Evolutionary conservation across 2,329 filamentous ascomycete species (phyloP), one percentile per base, ranked within the genome.

Genomic region (Raffaelea arxii): DNA sequence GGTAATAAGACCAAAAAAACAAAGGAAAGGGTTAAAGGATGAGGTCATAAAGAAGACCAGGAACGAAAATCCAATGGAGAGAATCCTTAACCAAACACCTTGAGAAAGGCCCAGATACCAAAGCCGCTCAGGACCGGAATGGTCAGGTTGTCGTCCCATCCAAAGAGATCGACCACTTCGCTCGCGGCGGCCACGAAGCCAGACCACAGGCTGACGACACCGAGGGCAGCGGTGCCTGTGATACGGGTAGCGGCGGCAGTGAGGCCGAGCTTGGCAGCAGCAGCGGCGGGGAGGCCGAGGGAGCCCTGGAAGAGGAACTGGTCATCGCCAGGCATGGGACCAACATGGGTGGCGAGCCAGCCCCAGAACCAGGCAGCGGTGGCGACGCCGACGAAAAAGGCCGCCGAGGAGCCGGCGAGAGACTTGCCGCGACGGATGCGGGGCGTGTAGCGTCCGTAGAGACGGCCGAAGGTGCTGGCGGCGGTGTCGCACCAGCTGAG

Each of bases 401-500:
- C 91, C 2, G 91, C 91, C 12, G 88, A 59, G 10, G 86, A 92
- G 1, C 92, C 92, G 18, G 92, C 92, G 24, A 97, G 70, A 50
- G 88, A 94, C 76, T 98, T 98, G 37, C 90, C 90, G 52, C 77
- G 77, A 51, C 92, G 80, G 46, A 98, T 77, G 44, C 84, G 78
- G 32, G 86, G 86, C 2, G 92, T 98, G 61, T 96, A 90, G 51
- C 84, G 78, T 37, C 92, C 92, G 67, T 86, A 97, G 14, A 91
- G 71, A 46, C 92, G 79, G 45, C 92, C 92, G 59, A 98, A 90
- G 0, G 92, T 98, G 61, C 85, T 92, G 43, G 92, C 92, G 30
- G 92, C 92, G 1, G 92, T 97, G 63, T 98, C 92, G 66, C 92
- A 98, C 92, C 92, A 98, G 60, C 86, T 94, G 22, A 98, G 78